phyloP scores from a whole-genome alignment of 2,329 filamentous ascomycete genomes.

The Pyrenochaeta sp. region DNA sequence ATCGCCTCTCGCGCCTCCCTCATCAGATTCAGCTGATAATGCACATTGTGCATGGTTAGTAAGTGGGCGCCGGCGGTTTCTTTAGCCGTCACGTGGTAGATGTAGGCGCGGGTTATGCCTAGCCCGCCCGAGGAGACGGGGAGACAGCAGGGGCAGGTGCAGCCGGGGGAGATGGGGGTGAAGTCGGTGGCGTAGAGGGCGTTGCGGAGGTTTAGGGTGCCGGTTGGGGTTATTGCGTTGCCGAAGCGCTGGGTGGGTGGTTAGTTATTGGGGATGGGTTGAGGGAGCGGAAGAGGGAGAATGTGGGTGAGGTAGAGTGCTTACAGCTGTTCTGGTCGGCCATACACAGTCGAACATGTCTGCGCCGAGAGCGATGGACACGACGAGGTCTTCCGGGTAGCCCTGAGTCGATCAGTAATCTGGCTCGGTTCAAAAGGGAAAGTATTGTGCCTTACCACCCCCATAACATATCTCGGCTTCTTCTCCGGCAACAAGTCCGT shows the following conservation, averaged over 20 bases:
- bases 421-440: background rate
- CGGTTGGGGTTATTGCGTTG: conserved; percentile 84
- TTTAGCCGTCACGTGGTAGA: conserved; percentile 91
- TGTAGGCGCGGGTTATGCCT: conserved; percentile 85
- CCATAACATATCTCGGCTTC: conserved; percentile 99
- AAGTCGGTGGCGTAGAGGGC: conserved; percentile 81
- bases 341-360: conserved; percentile 99
- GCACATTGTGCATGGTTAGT: conserved; percentile 94
- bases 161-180: conserved; percentile 81
- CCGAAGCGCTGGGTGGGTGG: conserved; percentile 73
- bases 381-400: conserved; percentile 94
- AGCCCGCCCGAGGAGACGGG: conserved; percentile 72
- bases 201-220: conserved; percentile 85
- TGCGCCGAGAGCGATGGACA: conserved; percentile 90
- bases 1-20: conserved; percentile 76
- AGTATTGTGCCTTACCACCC: conserved; percentile 67
- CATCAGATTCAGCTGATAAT: conserved; percentile 91
- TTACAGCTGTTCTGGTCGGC: conserved; percentile 89
- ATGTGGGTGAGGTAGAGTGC: conserved; percentile 19
- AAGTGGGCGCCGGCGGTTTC: conserved; percentile 90
- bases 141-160: conserved; percentile 80
- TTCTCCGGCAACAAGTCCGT: conserved; percentile 83
- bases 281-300: too few relatives aligned
- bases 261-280: background rate
- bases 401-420: conserved; percentile 60